Percentiles rank a stretch among this genome's conserved stretches.
These are phyloP conservation scores for Phytophthora sansomeana DNA, from an alignment of 352 stramenopile genomes.

Conservation along the genomic window DNA sequence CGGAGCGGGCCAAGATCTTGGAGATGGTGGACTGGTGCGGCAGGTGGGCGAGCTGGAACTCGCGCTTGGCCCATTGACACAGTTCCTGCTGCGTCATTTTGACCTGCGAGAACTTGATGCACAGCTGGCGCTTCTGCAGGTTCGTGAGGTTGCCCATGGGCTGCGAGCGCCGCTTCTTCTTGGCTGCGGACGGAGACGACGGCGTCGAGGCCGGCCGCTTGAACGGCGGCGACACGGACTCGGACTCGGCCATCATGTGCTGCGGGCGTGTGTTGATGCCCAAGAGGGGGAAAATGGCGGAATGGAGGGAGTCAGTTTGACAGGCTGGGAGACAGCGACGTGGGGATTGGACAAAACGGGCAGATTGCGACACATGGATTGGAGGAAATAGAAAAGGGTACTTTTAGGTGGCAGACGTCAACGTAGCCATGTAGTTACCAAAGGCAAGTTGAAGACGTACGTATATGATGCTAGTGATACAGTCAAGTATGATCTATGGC, in stretches of 20 bases:
- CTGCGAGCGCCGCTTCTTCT: constrained; percentile 59
- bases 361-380: background rate
- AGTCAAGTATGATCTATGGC: background rate
- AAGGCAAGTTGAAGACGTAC: background rate
- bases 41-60: constrained; percentile 64
- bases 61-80: constrained; percentile 63
- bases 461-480: background rate
- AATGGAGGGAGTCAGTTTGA: constrained; percentile 45
- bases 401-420: background rate
- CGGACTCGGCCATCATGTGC: too few species aligned
- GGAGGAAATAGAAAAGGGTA: background rate
- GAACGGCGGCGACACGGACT: constrained; percentile 25
- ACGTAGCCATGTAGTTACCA: constrained; percentile 1
- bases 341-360: constrained; percentile 3
- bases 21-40: constrained; percentile 73
- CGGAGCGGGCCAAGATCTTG: constrained; percentile 59
- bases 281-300: constrained; percentile 33
- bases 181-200: constrained; percentile 12
- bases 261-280: too few species aligned
- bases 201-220: constrained; percentile 26
- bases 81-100: constrained; percentile 76
- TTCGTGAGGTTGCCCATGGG: constrained; percentile 71
- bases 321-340: constrained; percentile 9
- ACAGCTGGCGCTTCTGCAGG: constrained; percentile 65
- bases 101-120: constrained; percentile 60